Percentiles rank a stretch among this genome's conserved stretches.
These are phyloP conservation scores for Solanum neorickii DNA, from an alignment of 257 asterid species.

Conservation along the genomic window DNA sequence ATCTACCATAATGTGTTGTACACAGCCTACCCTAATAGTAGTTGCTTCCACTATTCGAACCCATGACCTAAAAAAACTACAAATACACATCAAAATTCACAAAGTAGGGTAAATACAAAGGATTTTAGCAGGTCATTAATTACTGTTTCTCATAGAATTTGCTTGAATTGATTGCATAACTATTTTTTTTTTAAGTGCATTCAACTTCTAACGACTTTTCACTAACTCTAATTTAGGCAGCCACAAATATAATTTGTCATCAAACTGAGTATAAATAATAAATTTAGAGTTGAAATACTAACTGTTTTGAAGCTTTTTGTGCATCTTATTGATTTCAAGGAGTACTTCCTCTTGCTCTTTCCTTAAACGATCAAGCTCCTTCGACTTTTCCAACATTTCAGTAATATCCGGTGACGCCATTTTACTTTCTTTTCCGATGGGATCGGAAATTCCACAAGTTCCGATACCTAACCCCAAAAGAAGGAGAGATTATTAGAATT, in stretches of 20 bases:
- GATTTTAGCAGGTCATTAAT: not conserved
- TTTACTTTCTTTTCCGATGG: not conserved
- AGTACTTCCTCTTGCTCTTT: constrained; percentile 72
- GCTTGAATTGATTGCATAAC: not conserved
- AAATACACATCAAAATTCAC: not conserved
- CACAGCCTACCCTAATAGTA: not conserved
- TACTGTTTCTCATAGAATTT: not conserved
- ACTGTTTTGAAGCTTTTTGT: constrained; percentile 82
- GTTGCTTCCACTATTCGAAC: not conserved
- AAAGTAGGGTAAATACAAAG: not conserved
- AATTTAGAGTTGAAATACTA: constrained; percentile 6
- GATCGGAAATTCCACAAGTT: constrained; percentile 15
- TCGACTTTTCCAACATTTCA: constrained; percentile 65
- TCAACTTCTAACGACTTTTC: not conserved
- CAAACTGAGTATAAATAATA: not conserved
- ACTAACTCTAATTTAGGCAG: not conserved
- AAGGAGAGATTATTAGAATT: not conserved
- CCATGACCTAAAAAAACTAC: not conserved
- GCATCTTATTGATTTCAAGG: constrained; percentile 82
- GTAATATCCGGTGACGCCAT: constrained; percentile 72
- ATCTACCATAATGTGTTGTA: not conserved
- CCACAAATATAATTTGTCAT: not conserved
- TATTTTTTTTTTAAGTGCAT: not conserved
- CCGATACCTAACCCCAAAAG: not conserved
- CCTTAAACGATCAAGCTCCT: constrained; percentile 92